Base-by-base conservation (phyloP, 2,329 filamentous ascomycete genomes). In the Pseudogymnoascus sp. region DNA sequence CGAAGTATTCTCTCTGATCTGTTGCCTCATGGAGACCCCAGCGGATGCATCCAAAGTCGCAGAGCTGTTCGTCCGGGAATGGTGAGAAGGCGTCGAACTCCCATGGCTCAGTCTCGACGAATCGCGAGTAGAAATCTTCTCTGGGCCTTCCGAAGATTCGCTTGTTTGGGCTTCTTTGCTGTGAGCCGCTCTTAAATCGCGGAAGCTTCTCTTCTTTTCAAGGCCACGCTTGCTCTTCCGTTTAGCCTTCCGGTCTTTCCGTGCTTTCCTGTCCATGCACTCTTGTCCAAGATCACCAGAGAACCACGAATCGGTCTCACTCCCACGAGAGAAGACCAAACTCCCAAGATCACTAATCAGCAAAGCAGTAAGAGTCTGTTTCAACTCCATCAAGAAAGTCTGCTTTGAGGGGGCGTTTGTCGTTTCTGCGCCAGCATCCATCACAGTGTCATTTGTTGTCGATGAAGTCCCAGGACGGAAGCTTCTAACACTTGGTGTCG, bases 251-350 rank as follows among this genome's bases (percentile, higher is more conserved):
- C 82, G 85, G 64, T 85, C 76, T 66, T 86, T 81, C 3, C 80
- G 78, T 58, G 86, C 81, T 57, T 80, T 82, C 25, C 83, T 79
- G 59, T 86, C 83, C 50, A 86, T 84, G 69, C 84, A 87, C 65
- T 87, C 78, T 66, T 87, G 82, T 2, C 85, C 84, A 6, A 91
- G 73, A 12, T 83, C 82, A 59, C 83, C 79, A 66, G 68, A 70
- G 63, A 97, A 94, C 88, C 93, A 97, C 2, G 80, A 80, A 72
- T 97, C 94, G 0, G 93, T 97, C 75, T 99, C 94, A 41, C 91
- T 96, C 2, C 94, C 94, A 12, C 84, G 78, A 38, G 86, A 82
- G 59, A 95, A 94, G 1, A 97, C 87, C 30, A 90, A 83, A 39
- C 87, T 91, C 5, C 92, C 91, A 3, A 97, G 79, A 71, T 99